These are phyloP conservation scores for Cyberlindnera mississippiensis DNA, from an alignment of 805 yeast genomes.

Conservation along the genomic window DNA sequence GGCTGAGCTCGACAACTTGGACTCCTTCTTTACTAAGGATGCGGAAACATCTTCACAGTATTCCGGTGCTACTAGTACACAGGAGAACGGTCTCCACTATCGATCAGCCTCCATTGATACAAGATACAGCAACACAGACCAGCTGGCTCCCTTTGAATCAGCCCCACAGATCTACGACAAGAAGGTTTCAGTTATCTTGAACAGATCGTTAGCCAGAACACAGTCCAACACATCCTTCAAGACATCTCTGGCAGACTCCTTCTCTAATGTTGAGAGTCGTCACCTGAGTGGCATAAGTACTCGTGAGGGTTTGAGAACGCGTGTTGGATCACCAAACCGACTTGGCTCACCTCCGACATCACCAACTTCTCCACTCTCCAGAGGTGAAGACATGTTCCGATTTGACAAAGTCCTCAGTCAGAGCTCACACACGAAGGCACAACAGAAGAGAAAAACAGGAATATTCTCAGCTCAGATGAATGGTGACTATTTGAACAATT, in stretches of 20 bases:
- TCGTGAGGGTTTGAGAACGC: conserved; percentile 12
- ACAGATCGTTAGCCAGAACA: conserved; percentile 66
- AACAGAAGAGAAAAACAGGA: conserved; percentile 15
- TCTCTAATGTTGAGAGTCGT: conserved; percentile 31
- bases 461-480: conserved; percentile 20
- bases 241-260: conserved; percentile 68
- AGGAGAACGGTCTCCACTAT: conserved; percentile 29
- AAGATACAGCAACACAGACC: conserved; percentile 43
- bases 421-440: conserved; percentile 1
- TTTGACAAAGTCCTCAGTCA: conserved; percentile 36
- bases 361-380: conserved; percentile 29
- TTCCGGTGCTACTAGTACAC: conserved; percentile 22
- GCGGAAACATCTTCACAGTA: conserved; percentile 28
- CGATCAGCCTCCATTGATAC: conserved; percentile 58
- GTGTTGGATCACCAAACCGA: conserved; percentile 11
- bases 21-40: conserved; percentile 79
- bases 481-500: conserved; percentile 18
- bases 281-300: conserved; percentile 25
- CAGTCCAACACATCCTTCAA: conserved; percentile 77
- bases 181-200: conserved; percentile 71
- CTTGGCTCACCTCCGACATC: conserved; percentile 20
- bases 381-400: conserved; percentile 43
- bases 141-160: conserved; percentile 54
- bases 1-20: conserved; percentile 87
- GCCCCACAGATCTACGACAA: conserved; percentile 78